Evolutionary conservation across 169 alveolate genomes (phyloP).

Genomic region (Cryptosporidium ubiquitum): DNA sequence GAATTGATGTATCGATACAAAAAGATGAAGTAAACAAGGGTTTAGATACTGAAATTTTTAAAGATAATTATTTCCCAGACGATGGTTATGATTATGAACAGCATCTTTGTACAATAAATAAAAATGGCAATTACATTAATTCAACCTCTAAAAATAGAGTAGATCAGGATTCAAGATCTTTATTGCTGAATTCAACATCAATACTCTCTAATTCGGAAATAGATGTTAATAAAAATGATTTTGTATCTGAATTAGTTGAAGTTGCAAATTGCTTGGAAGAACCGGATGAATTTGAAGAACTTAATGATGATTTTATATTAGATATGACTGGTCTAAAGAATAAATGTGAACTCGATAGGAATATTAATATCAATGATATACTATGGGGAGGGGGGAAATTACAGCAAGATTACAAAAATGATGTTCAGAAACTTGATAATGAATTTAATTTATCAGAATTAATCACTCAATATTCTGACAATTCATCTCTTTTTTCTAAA

Average conservation of each 20-base stretch:
- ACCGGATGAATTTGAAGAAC: constrained; percentile 61
- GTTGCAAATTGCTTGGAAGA: constrained; percentile 37
- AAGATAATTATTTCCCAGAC: constrained; percentile 53
- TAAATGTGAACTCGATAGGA: constrained; percentile 9
- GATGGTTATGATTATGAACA: constrained; percentile 73
- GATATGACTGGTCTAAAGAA: constrained; percentile 29
- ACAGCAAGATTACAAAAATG: not conserved
- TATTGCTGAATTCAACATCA: constrained; percentile 4
- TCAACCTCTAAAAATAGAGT: not conserved
- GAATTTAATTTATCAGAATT: not conserved
- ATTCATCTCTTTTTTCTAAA: not conserved
- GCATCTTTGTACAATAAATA: constrained; percentile 24
- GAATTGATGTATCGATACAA: not conserved
- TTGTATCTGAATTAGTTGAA: constrained; percentile 28
- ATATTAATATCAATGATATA: constrained; percentile 4
- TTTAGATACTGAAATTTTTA: not conserved
- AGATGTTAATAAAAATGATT: not conserved
- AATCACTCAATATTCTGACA: not conserved
- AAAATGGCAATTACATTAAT: not conserved
- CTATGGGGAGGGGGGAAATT: constrained; percentile 46
- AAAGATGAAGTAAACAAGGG: not conserved
- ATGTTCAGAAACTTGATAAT: not conserved
- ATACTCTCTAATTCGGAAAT: not conserved
- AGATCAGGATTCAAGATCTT: not conserved
- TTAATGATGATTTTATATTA: constrained; percentile 60